Percentiles rank a stretch among this genome's conserved stretches.
Evolutionary conservation across 768 basidiomycete genomes (phyloP).

Genomic region (Serendipita indica): DNA sequence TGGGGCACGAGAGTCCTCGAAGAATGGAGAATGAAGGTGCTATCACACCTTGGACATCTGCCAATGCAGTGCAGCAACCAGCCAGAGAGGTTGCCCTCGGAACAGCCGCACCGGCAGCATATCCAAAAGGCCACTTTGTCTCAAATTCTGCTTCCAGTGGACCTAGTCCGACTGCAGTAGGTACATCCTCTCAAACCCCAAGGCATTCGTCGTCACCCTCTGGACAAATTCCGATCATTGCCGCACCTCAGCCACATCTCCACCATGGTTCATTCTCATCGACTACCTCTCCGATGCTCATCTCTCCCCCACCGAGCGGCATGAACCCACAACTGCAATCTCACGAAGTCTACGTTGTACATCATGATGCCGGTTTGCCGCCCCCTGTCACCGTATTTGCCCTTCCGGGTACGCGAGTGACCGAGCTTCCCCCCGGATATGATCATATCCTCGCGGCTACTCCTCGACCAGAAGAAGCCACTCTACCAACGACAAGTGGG

Average conservation of each 20-base stretch:
- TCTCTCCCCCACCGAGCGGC: background rate
- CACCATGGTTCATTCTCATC: background rate
- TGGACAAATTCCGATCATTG: too few species aligned
- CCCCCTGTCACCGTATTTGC: slow-evolving; percentile 3
- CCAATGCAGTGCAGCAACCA: too few species aligned
- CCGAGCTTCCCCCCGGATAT: slow-evolving; percentile 2
- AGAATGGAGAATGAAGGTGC: background rate
- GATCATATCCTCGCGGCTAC: background rate
- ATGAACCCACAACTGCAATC: background rate
- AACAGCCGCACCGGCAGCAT: too few species aligned
- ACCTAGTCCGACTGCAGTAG: too few species aligned
- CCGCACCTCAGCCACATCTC: too few species aligned
- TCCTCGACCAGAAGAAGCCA: background rate
- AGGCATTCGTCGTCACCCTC: too few species aligned
- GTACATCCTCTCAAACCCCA: too few species aligned
- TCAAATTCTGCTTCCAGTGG: too few species aligned
- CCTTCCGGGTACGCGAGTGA: background rate
- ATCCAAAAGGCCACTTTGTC: too few species aligned
- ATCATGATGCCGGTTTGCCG: slow-evolving; percentile 7
- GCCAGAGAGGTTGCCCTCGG: too few species aligned
- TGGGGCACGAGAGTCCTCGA: background rate
- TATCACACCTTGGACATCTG: background rate
- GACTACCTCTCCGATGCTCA: background rate
- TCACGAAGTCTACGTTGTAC: slow-evolving; percentile 6
- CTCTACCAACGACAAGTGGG: too few species aligned